Evolutionary conservation across 2,329 filamentous ascomycete genomes (phyloP), one percentile per base, ranked within the genome.

Genomic region (Colletotrichum tabaci): DNA sequence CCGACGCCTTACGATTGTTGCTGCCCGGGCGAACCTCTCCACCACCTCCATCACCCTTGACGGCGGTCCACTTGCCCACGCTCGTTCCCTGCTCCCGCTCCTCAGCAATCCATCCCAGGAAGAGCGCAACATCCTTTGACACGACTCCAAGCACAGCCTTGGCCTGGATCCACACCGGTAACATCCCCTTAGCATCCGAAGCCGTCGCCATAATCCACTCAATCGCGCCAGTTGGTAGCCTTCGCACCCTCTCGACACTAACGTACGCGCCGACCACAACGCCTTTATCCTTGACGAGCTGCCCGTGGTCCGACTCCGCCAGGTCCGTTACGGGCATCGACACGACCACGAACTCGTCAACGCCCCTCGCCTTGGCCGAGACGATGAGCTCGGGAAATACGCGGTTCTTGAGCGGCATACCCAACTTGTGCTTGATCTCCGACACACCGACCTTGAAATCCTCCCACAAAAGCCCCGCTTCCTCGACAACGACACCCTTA

Each of bases 181-280:
- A 77, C 38, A 87, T 80, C 0, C 93, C 93, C 65, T 86, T 86
- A 0, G 93, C 93, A 79, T 95, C 89, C 71, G 90, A 92, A 13
- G 91, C 88, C 12, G 93, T 95, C 10, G 90, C 92, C 92, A 96
- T 95, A 69, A 92, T 84, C 93, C 93, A 96, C 80, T 92, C 90
- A 57, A 93, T 85, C 21, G 82, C 79, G 0, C 83, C 82, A n/a
- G 75, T 77, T 4, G 76, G 78, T 6, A 87, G 72, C 76, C 86
- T 82, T 67, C 86, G 82, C 44, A 92, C 82, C 56, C 88, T 82
- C 82, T 95, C 93, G 1, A 94, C 84, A 74, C 89, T 91, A 38
- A 86, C 88, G 76, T 94, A 94, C 12, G 84, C 83, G 4, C 88
- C 93, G 40, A 87, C 80, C 9, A 91, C 87, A 3, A 88, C 80